Evolutionary conservation across 2,329 filamentous ascomycete species (phyloP).

Genomic region (Penicillium crustosum): DNA sequence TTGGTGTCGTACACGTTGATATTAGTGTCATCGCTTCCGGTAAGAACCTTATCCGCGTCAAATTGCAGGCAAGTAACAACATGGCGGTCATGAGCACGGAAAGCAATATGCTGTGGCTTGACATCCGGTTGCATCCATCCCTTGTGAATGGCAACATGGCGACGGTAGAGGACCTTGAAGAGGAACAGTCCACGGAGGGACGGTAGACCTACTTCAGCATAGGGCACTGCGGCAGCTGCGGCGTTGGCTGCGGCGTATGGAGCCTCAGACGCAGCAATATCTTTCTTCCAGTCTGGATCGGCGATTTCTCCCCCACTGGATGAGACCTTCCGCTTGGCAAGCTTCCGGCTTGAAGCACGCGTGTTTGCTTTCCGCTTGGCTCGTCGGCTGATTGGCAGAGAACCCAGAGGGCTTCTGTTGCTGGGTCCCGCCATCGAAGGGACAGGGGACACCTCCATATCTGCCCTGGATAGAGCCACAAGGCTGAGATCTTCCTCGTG

Average conservation of each 20-base stretch:
- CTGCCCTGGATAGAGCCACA: constrained; percentile 41
- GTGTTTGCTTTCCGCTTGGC: constrained; percentile 52
- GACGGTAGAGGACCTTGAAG: constrained; percentile 93
- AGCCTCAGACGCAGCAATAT: constrained; percentile 64
- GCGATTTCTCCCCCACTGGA: constrained; percentile 44
- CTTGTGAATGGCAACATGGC: constrained; percentile 84
- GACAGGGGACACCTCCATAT: constrained; percentile 36
- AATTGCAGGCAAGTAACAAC: constrained; percentile 98
- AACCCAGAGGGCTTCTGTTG: constrained; percentile 24
- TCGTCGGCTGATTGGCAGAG: constrained; percentile 31
- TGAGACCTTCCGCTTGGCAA: constrained; percentile 56
- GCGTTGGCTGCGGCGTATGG: constrained; percentile 81
- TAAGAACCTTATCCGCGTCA: constrained; percentile 96
- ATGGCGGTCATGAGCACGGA: constrained; percentile 92
- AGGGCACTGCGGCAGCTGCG: constrained; percentile 77
- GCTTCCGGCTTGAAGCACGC: constrained; percentile 51
- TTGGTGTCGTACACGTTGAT: constrained; percentile 99
- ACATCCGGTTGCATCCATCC: constrained; percentile 85
- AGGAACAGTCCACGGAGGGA: constrained; percentile 82
- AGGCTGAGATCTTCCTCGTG: constrained; percentile 78
- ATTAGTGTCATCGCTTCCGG: constrained; percentile 93
- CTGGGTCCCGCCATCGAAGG: constrained; percentile 26
- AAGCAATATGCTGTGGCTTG: constrained; percentile 87
- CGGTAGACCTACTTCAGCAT: constrained; percentile 75
- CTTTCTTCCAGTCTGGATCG: constrained; percentile 48